Percentiles rank a stretch among this genome's conserved stretches.
phyloP scores from a whole-genome alignment of 345 rosid genomes.

The Crucihimalaya himalaica region DNA sequence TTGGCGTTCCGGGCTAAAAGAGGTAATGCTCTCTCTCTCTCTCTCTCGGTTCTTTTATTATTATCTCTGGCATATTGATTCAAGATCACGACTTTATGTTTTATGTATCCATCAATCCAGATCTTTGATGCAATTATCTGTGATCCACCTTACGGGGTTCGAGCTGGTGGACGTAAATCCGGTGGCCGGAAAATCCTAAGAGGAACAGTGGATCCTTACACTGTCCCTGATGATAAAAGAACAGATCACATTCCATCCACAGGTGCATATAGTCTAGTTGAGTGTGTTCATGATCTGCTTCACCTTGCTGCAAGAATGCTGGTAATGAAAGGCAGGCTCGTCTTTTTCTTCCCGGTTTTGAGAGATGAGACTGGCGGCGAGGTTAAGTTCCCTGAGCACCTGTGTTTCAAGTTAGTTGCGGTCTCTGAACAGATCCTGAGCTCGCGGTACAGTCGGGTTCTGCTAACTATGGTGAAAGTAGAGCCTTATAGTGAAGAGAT shows the following conservation, averaged over 20 bases:
- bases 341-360: constrained; percentile 79
- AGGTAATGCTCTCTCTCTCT: constrained; percentile 49
- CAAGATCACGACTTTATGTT: not conserved
- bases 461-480: constrained; percentile 83
- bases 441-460: constrained; percentile 74
- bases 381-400: constrained; percentile 69
- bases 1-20: constrained; percentile 84
- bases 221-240: constrained; percentile 91
- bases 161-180: constrained; percentile 96
- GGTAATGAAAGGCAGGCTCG: constrained; percentile 84
- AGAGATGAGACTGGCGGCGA: constrained; percentile 60
- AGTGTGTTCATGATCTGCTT: constrained; percentile 90
- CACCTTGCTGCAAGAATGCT: constrained; percentile 90
- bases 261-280: constrained; percentile 79
- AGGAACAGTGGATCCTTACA: constrained; percentile 81
- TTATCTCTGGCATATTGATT: not conserved
- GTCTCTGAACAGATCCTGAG: constrained; percentile 90
- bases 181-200: constrained; percentile 91
- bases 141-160: constrained; percentile 96
- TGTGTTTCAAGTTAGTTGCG: constrained; percentile 71
- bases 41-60: not conserved
- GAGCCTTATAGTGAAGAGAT: constrained; percentile 60
- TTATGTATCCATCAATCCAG: constrained; percentile 41
- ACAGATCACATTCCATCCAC: constrained; percentile 93
- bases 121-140: constrained; percentile 87